Evolutionary conservation across 768 basidiomycete genomes (phyloP).

Genomic region (Suillus spraguei): DNA sequence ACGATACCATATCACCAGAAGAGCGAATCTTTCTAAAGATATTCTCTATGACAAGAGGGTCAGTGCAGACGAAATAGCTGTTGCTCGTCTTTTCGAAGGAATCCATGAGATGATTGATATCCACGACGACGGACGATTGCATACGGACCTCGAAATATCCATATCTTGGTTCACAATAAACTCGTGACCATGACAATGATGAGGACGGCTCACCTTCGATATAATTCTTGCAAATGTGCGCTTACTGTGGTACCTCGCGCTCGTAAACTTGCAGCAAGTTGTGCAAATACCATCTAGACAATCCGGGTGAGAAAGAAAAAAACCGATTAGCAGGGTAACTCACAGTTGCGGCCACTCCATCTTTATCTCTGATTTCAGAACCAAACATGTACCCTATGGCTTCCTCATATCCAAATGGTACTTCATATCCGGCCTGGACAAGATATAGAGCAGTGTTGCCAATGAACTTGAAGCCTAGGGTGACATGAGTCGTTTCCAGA

Average conservation of each 20-base stretch:
- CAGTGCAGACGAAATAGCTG: conserved; percentile 78
- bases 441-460: conserved; percentile 79
- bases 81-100: conserved; percentile 64
- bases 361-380: conserved; percentile 78
- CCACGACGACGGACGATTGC: neutral
- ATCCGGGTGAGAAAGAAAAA: neutral
- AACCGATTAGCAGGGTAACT: conserved; percentile 10
- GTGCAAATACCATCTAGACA: conserved; percentile 63
- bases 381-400: conserved; percentile 94
- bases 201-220: conserved; percentile 47
- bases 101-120: conserved; percentile 2
- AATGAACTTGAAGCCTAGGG: conserved; percentile 84
- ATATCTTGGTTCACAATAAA: conserved; percentile 47
- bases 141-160: conserved; percentile 72
- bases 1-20: conserved; percentile 44
- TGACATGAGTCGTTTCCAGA: neutral
- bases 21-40: conserved; percentile 72
- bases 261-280: conserved; percentile 59
- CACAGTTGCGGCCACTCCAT: conserved; percentile 84
- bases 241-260: conserved; percentile 54
- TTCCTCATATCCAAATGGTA: conserved; percentile 88
- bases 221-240: conserved; percentile 62
- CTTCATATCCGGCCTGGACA: conserved; percentile 64
- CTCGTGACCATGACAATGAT: conserved; percentile 1
- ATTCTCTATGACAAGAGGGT: conserved; percentile 60